Percentiles rank a stretch among this genome's conserved stretches.
These are phyloP conservation scores for Fusarium succisae DNA, from an alignment of 2,329 filamentous ascomycete species.

Conservation along the genomic window DNA sequence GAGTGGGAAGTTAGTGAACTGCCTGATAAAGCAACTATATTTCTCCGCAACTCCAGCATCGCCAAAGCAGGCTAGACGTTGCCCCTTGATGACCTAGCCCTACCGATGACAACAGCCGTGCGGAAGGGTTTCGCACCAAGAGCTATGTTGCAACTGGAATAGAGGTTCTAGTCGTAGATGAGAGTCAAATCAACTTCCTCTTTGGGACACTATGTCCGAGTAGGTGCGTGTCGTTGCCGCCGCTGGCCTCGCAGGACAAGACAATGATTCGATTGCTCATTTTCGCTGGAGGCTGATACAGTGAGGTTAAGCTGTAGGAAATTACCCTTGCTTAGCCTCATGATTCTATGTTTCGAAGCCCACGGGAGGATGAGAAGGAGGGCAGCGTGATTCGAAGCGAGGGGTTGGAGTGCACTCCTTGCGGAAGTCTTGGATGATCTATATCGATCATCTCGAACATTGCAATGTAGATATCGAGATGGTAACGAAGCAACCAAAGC, in stretches of 20 bases:
- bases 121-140: constrained; percentile 1
- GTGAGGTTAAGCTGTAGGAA: not conserved
- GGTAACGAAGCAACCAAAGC: not conserved
- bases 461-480: not conserved
- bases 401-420: constrained; percentile 1
- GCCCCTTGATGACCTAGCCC: constrained; percentile 13
- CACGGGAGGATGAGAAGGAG: not conserved
- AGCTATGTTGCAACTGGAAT: not conserved
- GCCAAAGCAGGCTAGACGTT: not conserved
- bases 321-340: not conserved
- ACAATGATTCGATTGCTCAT: not conserved
- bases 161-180: not conserved
- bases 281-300: not conserved
- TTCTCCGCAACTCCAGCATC: constrained; percentile 10
- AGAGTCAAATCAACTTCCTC: constrained; percentile 31
- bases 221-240: constrained; percentile 14
- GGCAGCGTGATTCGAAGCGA: constrained; percentile 20
- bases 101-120: constrained; percentile 15
- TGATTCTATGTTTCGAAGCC: not conserved
- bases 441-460: not conserved
- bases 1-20: not conserved
- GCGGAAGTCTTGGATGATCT: not conserved
- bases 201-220: constrained; percentile 32
- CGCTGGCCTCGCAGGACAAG: not conserved
- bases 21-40: constrained; percentile 6